Evolutionary conservation across 2,329 filamentous ascomycete species (phyloP).

Genomic region (Penicillium sp.): DNA sequence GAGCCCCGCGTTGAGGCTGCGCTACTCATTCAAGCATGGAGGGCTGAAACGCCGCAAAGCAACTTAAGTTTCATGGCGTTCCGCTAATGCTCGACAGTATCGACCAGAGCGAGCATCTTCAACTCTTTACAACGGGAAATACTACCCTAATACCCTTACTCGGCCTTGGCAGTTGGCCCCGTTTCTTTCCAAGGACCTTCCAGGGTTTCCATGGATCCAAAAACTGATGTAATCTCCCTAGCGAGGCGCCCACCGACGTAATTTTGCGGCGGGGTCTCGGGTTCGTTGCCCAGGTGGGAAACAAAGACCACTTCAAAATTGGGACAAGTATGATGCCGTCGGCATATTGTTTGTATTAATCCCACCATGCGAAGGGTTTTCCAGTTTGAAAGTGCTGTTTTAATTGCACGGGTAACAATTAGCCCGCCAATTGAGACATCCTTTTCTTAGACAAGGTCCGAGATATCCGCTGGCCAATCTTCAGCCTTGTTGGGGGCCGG

Average conservation of each 20-base stretch:
- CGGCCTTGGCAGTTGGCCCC: conserved; percentile 7
- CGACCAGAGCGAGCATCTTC: background rate
- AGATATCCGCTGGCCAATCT: conserved; percentile 15
- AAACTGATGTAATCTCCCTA: background rate
- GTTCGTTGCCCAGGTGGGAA: background rate
- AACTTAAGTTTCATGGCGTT: background rate
- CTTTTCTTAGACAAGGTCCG: conserved; percentile 6
- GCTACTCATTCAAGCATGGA: background rate
- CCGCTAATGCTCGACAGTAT: background rate
- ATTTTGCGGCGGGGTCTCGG: conserved; percentile 1
- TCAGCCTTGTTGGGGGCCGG: conserved; percentile 8
- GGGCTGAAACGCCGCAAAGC: background rate
- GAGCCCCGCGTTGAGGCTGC: background rate
- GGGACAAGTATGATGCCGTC: background rate
- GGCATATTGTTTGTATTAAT: background rate
- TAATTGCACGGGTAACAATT: conserved; percentile 3
- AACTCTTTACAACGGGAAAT: background rate
- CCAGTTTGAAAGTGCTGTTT: background rate
- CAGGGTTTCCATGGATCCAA: conserved; percentile 14
- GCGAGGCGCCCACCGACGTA: background rate
- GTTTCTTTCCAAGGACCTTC: conserved; percentile 9
- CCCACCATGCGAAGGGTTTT: background rate
- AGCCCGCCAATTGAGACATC: conserved; percentile 4
- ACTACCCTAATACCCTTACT: conserved; percentile 1
- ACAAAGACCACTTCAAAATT: background rate